These are phyloP conservation scores for Nicotiana undulata DNA, from an alignment of 257 asterid genomes.

Conservation along the genomic window DNA sequence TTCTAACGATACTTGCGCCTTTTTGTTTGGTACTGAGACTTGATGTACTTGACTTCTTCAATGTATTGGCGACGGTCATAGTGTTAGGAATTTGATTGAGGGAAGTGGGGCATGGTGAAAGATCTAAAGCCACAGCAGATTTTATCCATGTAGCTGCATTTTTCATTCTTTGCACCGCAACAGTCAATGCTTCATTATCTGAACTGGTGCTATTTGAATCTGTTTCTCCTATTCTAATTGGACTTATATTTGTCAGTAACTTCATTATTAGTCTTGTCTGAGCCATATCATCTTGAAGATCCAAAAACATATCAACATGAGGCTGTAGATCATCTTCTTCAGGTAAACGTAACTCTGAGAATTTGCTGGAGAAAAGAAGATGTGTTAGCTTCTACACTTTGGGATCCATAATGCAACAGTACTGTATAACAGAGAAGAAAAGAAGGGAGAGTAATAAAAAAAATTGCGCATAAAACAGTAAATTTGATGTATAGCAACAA, in stretches of 20 bases:
- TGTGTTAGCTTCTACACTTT: neutral
- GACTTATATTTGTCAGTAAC: conserved; percentile 39
- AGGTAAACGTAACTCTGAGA: conserved; percentile 42
- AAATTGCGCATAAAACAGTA: neutral
- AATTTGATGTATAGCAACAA: neutral
- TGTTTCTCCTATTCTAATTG: conserved; percentile 30
- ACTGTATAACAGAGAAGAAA: neutral
- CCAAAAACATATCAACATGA: conserved; percentile 40
- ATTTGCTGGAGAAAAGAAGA: conserved; percentile 34
- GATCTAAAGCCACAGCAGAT: conserved; percentile 61
- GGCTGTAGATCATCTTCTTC: conserved; percentile 50
- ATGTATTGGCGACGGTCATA: neutral
- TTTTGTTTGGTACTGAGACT: conserved; percentile 18
- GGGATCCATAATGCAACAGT: neutral
- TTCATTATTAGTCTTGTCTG: conserved; percentile 45
- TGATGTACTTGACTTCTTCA: conserved; percentile 17
- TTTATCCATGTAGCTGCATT: conserved; percentile 53
- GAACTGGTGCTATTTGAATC: conserved; percentile 25
- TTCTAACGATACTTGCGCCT: conserved; percentile 20
- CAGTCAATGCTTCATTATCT: conserved; percentile 29
- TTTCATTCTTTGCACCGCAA: conserved; percentile 48
- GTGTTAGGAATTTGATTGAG: conserved; percentile 11
- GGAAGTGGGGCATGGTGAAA: conserved; percentile 27
- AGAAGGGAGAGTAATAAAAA: neutral
- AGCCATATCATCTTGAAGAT: conserved; percentile 43